phyloP scores from a whole-genome alignment of 2,329 filamentous ascomycete genomes.

The Zymoseptoria pseudotritici region DNA sequence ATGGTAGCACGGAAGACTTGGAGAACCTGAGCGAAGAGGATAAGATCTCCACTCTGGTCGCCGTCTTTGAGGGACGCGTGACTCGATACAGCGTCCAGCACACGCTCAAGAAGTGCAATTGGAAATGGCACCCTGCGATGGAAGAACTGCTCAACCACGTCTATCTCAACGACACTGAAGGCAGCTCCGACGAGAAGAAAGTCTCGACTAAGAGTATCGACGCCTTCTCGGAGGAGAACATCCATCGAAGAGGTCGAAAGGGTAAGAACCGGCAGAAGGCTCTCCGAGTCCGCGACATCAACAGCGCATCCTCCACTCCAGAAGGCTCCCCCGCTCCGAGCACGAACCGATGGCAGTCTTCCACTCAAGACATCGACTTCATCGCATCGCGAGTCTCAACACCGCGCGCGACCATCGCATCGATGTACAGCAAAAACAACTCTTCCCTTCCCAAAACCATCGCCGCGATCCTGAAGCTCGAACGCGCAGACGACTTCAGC shows the following conservation, averaged over 20 bases:
- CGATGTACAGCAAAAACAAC: constrained; percentile 52
- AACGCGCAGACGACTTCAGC: not conserved
- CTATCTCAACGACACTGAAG: constrained; percentile 62
- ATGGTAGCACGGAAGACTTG: constrained; percentile 22
- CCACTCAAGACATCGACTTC: constrained; percentile 53
- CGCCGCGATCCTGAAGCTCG: constrained; percentile 41
- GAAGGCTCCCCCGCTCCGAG: constrained; percentile 12
- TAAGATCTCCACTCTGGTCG: constrained; percentile 56
- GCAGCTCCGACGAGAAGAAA: constrained; percentile 38
- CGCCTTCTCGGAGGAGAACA: constrained; percentile 60
- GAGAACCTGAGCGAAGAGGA: constrained; percentile 48
- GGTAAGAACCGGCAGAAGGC: constrained; percentile 37
- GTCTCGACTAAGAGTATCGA: constrained; percentile 65
- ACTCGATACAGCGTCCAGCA: constrained; percentile 58
- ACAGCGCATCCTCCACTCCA: constrained; percentile 20
- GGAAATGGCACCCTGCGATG: constrained; percentile 62
- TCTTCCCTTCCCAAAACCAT: constrained; percentile 52
- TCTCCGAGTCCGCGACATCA: constrained; percentile 24
- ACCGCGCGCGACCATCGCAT: constrained; percentile 42
- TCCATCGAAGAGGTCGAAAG: constrained; percentile 38
- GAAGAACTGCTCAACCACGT: constrained; percentile 75
- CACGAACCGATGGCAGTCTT: constrained; percentile 52
- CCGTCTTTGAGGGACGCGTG: constrained; percentile 62
- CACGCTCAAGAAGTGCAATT: constrained; percentile 59
- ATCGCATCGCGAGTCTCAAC: constrained; percentile 47